Percentiles rank a stretch among this genome's conserved stretches.
phyloP scores from a whole-genome alignment of 495 filamentous ascomycete species.

The Trichoderma parareesei region DNA sequence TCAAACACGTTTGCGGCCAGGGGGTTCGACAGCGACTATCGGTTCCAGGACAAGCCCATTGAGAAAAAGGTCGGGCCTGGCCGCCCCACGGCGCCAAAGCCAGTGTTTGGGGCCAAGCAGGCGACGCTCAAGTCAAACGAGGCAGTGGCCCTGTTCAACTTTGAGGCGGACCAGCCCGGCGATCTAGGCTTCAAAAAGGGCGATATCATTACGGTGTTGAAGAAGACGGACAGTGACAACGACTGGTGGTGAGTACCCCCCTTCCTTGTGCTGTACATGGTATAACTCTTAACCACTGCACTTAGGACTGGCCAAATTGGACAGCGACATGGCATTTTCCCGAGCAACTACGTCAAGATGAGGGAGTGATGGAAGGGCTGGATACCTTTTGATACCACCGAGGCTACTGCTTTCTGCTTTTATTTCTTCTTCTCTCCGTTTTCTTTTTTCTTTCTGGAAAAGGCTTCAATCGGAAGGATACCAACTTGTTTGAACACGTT shows the following conservation, averaged over 20 bases:
- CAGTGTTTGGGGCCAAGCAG: constrained; percentile 59
- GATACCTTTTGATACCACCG: constrained; percentile 4
- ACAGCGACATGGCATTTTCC: constrained; percentile 45
- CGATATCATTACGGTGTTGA: constrained; percentile 92
- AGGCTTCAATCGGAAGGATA: constrained; percentile 6
- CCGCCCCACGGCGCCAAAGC: constrained; percentile 81
- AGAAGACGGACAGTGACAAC: constrained; percentile 83
- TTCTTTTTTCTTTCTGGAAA: not conserved
- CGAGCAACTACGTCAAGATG: constrained; percentile 51
- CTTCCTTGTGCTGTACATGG: not conserved
- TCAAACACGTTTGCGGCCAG: constrained; percentile 27
- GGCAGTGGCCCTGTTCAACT: constrained; percentile 82
- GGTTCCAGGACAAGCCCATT: constrained; percentile 48
- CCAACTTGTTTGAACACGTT: constrained; percentile 9
- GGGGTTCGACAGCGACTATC: constrained; percentile 43
- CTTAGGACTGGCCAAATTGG: constrained; percentile 50
- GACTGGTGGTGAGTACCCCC: constrained; percentile 71
- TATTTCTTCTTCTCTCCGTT: not conserved
- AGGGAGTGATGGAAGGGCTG: constrained; percentile 20
- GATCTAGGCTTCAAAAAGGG: constrained; percentile 97
- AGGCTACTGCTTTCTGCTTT: constrained; percentile 3
- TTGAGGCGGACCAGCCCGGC: constrained; percentile 87
- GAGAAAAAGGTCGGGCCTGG: constrained; percentile 42
- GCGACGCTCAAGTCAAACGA: constrained; percentile 68
- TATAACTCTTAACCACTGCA: constrained; percentile 12